Base-by-base conservation (phyloP, 2,329 filamentous ascomycete species). In the Trichoderma lentiforme region DNA sequence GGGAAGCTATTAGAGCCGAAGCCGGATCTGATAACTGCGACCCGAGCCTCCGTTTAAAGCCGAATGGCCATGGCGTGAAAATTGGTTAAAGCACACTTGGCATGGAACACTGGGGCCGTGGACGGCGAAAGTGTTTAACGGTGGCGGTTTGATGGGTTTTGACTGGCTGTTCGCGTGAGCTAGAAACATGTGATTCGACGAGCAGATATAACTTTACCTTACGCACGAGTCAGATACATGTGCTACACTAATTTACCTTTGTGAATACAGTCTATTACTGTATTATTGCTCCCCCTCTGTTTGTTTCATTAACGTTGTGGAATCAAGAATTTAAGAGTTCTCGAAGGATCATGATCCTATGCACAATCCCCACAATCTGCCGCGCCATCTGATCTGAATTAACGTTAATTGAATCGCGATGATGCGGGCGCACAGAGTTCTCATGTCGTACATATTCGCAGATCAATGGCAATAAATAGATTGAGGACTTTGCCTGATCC, bases 41-140 rank as follows among this genome's bases (percentile, higher is more conserved):
- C 56, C 66, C 56, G 36, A 60, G n/a, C 56, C 66, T 28, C 66
- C 66, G 66, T 69, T 61, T 61, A 69, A 61, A 43, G 26, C 66
- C 28, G 66, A 69, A 24, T 66, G 2, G 28, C 15, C 4, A 7
- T 1, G 39, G 39, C 39, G 57, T 24, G 2, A 21, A n/a, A 28
- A 7, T 26, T 43, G 34, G n/a, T 34, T 30, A 6, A 58, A 9
- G 6, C 1, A 9, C 18, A 39, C 36, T 51, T 6, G 26, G 63
- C 63, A 65, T 18, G n/a, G 15, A 18, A n/a, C 34, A 8, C 4
- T 18, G 32, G 32, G 47, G 18, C 4, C 18, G 2, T 2, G 6
- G 21, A 26, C 7, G 24, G 32, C 7, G 30, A 12, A 9, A 18
- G 14, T n/a, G 51, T 9, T 43, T n/a, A 32, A 43, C 4, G 1